Evolutionary conservation across 2,329 filamentous ascomycete genomes (phyloP).

Genomic region (Fusarium sp.): DNA sequence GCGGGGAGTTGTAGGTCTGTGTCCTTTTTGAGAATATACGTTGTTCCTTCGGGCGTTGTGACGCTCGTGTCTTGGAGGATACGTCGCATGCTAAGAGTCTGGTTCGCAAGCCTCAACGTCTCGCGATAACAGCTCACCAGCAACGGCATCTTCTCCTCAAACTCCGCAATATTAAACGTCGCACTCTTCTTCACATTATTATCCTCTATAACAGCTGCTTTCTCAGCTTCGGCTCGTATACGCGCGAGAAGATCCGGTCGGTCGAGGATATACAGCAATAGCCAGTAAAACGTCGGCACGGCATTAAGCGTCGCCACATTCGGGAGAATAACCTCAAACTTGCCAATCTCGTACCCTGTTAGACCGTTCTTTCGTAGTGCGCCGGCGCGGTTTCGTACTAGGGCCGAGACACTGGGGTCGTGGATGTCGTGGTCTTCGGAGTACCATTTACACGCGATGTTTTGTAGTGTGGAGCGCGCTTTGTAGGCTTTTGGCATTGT

Average conservation of each 20-base stretch:
- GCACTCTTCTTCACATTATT: constrained; percentile 1
- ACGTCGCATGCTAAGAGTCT: constrained; percentile 49
- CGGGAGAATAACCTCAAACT: constrained; percentile 43
- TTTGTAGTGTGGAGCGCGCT: constrained; percentile 38
- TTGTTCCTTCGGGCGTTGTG: constrained; percentile 30
- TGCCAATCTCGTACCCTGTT: constrained; percentile 38
- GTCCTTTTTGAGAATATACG: constrained; percentile 44
- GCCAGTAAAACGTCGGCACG: constrained; percentile 50
- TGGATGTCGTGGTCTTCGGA: constrained; percentile 37
- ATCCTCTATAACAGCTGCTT: background rate
- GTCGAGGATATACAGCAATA: constrained; percentile 43
- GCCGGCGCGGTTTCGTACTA: constrained; percentile 42
- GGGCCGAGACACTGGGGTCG: constrained; percentile 38
- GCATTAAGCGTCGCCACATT: constrained; percentile 46
- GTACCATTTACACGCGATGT: constrained; percentile 45
- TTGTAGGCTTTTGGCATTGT: constrained; percentile 43
- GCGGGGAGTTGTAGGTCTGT: constrained; percentile 41
- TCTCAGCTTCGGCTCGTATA: constrained; percentile 31
- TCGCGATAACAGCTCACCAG: constrained; percentile 56
- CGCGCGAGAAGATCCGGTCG: constrained; percentile 36
- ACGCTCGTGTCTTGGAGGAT: constrained; percentile 53
- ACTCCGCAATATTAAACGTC: constrained; percentile 48
- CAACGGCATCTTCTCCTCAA: constrained; percentile 52
- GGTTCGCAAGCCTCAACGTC: constrained; percentile 52
- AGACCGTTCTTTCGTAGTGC: constrained; percentile 43